Evolutionary conservation across 208 protist genomes (phyloP).

Genomic region (Crithidia fasciculata): DNA sequence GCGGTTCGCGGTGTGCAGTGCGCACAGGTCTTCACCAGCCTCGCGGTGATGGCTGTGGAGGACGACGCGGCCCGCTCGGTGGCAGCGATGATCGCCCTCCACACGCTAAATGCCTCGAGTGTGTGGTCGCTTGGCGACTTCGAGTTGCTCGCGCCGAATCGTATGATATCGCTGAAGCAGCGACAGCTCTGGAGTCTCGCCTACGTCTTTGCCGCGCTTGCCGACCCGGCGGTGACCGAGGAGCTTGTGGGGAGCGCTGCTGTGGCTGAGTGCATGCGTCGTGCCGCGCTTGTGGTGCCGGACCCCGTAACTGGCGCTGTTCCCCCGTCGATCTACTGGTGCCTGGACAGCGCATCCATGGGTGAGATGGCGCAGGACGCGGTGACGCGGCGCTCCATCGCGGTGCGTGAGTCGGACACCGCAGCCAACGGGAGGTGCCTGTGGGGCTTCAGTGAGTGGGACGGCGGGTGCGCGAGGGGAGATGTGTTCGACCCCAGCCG

Average conservation of each 20-base stretch:
- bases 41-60: conserved; percentile 34
- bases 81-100: conserved; percentile 4
- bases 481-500: conserved; percentile 19
- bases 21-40: conserved; percentile 21
- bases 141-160: conserved; percentile 8
- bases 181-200: conserved; percentile 29
- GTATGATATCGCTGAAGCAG: conserved; percentile 7
- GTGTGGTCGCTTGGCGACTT: conserved; percentile 23
- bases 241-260: conserved; percentile 18
- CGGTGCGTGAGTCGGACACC: conserved; percentile 14
- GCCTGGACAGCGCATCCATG: conserved; percentile 23
- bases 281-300: conserved; percentile 25
- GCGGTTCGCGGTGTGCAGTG: conserved; percentile 30
- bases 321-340: conserved; percentile 34
- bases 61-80: conserved; percentile 31
- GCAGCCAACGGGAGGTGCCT: conserved; percentile 25
- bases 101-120: conserved; percentile 8
- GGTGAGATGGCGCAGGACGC: conserved; percentile 3
- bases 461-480: conserved; percentile 23
- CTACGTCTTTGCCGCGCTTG: conserved; percentile 21
- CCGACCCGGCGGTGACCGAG: conserved; percentile 6
- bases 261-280: conserved; percentile 31
- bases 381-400: conserved; percentile 20
- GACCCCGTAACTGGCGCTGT: conserved; percentile 13
- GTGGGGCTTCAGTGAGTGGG: conserved; percentile 33